Base-by-base conservation (phyloP, 345 rosid genomes). In the Bruguiera parviflora region DNA sequence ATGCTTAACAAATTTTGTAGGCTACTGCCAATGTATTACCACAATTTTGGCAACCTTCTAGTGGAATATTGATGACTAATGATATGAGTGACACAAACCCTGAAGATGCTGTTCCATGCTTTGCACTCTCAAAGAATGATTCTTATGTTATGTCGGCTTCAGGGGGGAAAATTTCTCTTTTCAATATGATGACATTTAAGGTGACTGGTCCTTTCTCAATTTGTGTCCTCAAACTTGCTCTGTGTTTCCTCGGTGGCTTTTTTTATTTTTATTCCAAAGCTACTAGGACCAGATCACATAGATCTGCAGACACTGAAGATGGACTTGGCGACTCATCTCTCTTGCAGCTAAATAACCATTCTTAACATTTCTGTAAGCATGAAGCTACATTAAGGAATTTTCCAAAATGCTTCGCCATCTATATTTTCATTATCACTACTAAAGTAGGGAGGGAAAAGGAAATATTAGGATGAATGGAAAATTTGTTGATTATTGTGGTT, bases 61-160 rank as follows among this genome's bases (percentile, higher is more conserved):
- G 91, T 65, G 91, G 92, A 67, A 84, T 76, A 64, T 61, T 84
- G 71, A 87, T 88, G 96, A 90, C 88, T 51, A 92, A 90, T 84
- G 89, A 87, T 61, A 76, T 62, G 47, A 75, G 82, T 15, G 88
- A 85, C 56, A 64, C 86, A 33, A 92, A 81, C 52, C 90, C 87
- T 65, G 95, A 92, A 81, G 92, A 86, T 7, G 88, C 90, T 58
- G 88, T 92, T 77, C 80, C 95, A 4, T 88, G 98, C 79, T 92
- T 88, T 81, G 95, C 92, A 53, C 84, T 92, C 63, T 88, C 88
- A 18, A 84, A 84, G 89, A 81, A 88, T 63, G 89, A 84, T 77
- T 77, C 84, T 25, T 86, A 84, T 67, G 85, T 90, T 7, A 82
- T 88, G 89, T 92, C 98, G 55, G 88, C 94, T 53, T 92, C 98